Conservation (phyloP, 805 yeast genomes). For the Candida maltosa region DNA sequence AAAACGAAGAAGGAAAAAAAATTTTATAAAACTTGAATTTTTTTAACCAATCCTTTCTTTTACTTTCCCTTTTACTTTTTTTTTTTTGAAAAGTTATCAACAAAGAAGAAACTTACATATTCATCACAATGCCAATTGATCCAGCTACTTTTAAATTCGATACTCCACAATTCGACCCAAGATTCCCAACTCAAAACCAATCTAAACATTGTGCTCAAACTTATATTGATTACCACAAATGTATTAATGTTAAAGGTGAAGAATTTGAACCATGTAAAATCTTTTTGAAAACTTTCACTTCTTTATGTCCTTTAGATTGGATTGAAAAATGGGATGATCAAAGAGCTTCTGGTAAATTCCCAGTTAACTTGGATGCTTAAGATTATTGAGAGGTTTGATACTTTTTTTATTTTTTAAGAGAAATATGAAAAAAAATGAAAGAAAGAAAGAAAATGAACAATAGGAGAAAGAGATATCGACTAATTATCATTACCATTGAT, state of each 20-base stretch:
- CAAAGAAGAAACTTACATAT: too few relatives aligned
- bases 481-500: too few relatives aligned
- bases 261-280: conserved; percentile 97
- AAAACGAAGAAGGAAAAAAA: too few relatives aligned
- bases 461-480: too few relatives aligned
- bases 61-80: too few relatives aligned
- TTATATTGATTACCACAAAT: conserved; percentile 96
- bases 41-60: too few relatives aligned
- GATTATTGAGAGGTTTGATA: too few relatives aligned
- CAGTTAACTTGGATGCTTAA: conserved; percentile 34
- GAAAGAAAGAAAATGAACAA: not conserved
- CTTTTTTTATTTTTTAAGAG: too few relatives aligned
- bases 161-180: conserved; percentile 68
- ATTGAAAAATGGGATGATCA: conserved; percentile 85
- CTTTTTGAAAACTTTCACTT: conserved; percentile 85
- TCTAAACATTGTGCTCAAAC: conserved; percentile 98
- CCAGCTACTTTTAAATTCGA: conserved; percentile 39
- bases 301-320: conserved; percentile 85
- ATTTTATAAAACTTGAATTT: too few relatives aligned
- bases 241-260: conserved; percentile 95
- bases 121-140: conserved; percentile 36
- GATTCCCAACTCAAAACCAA: conserved; percentile 97
- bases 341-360: conserved; percentile 56
- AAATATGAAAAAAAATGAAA: too few relatives aligned
- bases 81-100: too few relatives aligned